A percentile compares a stretch with the other conserved stretches of the same genome.
These are phyloP conservation scores for Naganishia cerealis DNA, from an alignment of 1,284 basidiomycete genomes.

Conservation along the genomic window DNA sequence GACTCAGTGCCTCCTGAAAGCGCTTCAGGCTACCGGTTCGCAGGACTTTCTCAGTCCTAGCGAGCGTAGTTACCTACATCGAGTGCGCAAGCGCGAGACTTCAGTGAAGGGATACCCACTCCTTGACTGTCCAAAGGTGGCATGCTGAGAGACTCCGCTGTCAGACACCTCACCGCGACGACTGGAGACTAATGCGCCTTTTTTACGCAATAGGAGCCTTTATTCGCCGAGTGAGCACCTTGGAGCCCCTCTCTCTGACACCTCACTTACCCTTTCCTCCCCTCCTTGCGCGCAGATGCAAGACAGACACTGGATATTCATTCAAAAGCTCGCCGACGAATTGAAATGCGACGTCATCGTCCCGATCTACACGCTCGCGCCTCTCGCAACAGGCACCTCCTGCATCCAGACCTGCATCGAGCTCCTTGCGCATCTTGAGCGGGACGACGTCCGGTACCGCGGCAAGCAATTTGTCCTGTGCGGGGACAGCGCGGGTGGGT, in stretches of 20 bases:
- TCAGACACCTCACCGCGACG: background rate
- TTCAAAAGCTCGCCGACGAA: constrained; percentile 21
- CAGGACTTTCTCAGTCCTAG: too few species aligned
- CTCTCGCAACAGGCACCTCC: constrained; percentile 16
- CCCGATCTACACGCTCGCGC: constrained; percentile 29
- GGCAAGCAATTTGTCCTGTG: constrained; percentile 26
- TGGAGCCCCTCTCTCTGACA: background rate
- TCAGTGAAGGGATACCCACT: too few species aligned
- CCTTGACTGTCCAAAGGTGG: too few species aligned
- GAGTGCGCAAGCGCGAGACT: too few species aligned
- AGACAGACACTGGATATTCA: constrained; percentile 24
- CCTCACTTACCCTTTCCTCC: background rate
- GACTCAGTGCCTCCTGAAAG: too few species aligned
- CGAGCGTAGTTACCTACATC: too few species aligned
- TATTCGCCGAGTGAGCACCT: constrained; percentile 11
- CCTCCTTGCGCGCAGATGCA: background rate
- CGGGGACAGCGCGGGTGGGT: constrained; percentile 31
- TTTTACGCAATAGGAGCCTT: constrained; percentile 5
- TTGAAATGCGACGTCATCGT: constrained; percentile 23
- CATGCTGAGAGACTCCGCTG: too few species aligned
- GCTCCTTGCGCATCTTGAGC: constrained; percentile 4
- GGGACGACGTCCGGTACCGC: constrained; percentile 17
- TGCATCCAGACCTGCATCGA: constrained; percentile 22
- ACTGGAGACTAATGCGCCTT: background rate
- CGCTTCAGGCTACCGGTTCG: too few species aligned